Conservation (phyloP, 371 early-diverging fungal species). For the Lichtheimia ornata region DNA sequence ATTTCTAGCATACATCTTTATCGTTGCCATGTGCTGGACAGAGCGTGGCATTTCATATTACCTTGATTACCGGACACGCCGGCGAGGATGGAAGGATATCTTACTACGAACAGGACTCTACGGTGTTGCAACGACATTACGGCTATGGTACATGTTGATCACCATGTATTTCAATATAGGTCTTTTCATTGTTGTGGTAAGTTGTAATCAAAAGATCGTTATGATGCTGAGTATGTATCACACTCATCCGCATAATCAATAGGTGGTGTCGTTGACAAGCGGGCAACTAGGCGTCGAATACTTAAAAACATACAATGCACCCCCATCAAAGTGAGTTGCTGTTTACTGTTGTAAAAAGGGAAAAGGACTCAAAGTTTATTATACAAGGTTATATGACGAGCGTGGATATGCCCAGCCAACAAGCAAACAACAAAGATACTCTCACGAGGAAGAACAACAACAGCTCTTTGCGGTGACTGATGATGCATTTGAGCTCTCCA, state of each 20-base stretch:
- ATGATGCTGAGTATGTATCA: background rate
- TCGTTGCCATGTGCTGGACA: constrained; percentile 28
- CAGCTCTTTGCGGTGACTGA: background rate
- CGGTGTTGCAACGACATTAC: constrained; percentile 28
- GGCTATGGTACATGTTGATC: constrained; percentile 40
- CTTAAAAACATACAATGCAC: background rate
- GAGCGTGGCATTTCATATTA: constrained; percentile 29
- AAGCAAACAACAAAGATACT: background rate
- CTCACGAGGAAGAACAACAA: background rate
- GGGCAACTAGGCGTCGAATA: constrained; percentile 14
- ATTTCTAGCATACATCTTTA: constrained; percentile 25
- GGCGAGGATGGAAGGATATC: constrained; percentile 2
- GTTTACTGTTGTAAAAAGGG: too few relatives aligned
- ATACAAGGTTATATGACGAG: too few relatives aligned
- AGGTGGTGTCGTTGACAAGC: constrained; percentile 12
- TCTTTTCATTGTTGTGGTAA: constrained; percentile 34
- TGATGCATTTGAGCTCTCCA: background rate
- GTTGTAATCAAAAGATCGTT: background rate
- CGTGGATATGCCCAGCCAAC: background rate
- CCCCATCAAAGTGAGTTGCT: background rate
- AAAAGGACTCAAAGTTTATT: too few relatives aligned
- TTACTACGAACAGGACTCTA: constrained; percentile 21
- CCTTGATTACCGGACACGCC: constrained; percentile 13
- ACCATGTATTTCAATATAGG: constrained; percentile 43
- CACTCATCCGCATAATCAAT: background rate